phyloP scores from a whole-genome alignment of 805 yeast species.

The Metschnikowia matae region DNA sequence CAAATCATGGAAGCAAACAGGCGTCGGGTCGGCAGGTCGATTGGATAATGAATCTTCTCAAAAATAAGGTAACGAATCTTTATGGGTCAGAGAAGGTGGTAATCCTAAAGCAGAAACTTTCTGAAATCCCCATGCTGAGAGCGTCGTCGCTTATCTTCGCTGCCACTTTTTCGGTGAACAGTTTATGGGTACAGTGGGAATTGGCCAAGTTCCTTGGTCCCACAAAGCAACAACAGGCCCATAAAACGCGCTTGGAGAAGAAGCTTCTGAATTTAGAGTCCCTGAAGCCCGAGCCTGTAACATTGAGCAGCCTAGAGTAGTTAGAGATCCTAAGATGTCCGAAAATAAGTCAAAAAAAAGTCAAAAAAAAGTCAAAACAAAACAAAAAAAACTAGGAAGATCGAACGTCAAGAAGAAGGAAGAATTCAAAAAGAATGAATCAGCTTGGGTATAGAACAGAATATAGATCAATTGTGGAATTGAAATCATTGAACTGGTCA shows the following conservation, averaged over 20 bases:
- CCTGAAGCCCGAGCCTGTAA: too few species aligned
- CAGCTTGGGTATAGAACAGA: too few species aligned
- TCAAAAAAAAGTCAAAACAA: too few species aligned
- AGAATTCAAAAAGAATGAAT: too few species aligned
- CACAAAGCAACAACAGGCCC: slow-evolving; percentile 1
- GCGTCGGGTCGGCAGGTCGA: slow-evolving; percentile 12
- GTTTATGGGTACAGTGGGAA: slow-evolving; percentile 31
- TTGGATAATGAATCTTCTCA: background rate
- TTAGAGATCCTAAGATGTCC: background rate
- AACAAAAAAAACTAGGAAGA: too few species aligned
- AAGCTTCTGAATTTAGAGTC: background rate
- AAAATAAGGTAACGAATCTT: background rate
- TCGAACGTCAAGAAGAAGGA: too few species aligned
- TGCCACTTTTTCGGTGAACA: slow-evolving; percentile 20
- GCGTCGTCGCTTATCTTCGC: slow-evolving; percentile 31
- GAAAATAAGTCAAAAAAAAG: too few species aligned
- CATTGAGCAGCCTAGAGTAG: background rate
- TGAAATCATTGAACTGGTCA: too few species aligned
- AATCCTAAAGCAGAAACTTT: slow-evolving; percentile 12
- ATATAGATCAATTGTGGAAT: too few species aligned
- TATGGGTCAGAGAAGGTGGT: slow-evolving; percentile 10
- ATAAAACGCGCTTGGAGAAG: background rate
- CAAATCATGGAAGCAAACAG: too few species aligned
- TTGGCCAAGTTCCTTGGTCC: slow-evolving; percentile 27
- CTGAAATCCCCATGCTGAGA: slow-evolving; percentile 9